Evolutionary conservation across 257 asterid species (phyloP), one percentile per base, ranked within the genome.

Genomic region (Solanum megistacrolobum): DNA sequence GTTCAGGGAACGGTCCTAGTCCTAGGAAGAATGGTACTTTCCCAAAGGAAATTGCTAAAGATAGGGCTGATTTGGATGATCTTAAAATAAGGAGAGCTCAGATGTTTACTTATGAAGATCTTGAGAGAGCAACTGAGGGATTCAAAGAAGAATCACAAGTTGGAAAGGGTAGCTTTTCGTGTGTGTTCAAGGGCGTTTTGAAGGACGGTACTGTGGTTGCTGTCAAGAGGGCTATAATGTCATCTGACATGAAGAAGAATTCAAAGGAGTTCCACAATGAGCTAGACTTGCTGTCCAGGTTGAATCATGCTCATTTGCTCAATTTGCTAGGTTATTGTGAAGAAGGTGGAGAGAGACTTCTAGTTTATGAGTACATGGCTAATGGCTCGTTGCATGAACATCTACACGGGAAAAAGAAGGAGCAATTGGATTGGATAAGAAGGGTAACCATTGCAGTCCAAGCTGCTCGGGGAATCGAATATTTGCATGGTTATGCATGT

Each of bases 361-460:
- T 96, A 4, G 99, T 96, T 31, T 95, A 96, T 7, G 99, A 96
- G 93, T 96, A 91, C 94, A 96, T 96, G 99, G 96, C 99, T 35
- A 96, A 96, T 84, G 99, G 99, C 62, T 94, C 99, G 6, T 86
- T 96, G 76, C 96, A 96, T 66, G 95, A 96, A 62, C 98, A 95
- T 76, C 95, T 95, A 66, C 98, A 96, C 13, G 90, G 93, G 12
- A 93, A 92, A 90, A 93, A 90, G 60, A 90, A 89, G 86, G 95
- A 91, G 89, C 98, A 92, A 73, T 79, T 95, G 35, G 98, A 96
- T 89, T 96, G 99, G 98, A 95, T 96, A 52, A 91, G 93, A 72
- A 91, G 99, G 69, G 98, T 94, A 32, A 96, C 98, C 0, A 96
- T 96, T 25, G 96, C 98, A 18, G 99, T 96, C 75, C 98, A 96